These are phyloP conservation scores for Leucocoprinus birnbaumii DNA, from an alignment of 768 basidiomycete species.

Conservation along the genomic window DNA sequence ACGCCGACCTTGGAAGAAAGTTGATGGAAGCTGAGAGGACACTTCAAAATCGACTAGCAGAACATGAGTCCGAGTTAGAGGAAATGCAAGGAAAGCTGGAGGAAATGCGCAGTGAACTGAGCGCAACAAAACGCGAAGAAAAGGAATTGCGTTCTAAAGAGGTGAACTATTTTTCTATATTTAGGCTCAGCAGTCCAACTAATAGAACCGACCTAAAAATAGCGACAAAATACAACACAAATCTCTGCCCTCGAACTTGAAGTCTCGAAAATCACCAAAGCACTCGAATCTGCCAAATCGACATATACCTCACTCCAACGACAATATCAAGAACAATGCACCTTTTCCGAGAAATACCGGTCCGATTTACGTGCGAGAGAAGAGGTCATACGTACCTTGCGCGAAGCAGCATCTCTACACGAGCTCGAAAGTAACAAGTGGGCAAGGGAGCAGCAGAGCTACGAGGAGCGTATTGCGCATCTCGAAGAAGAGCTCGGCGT, in stretches of 20 bases:
- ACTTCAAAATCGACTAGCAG: slow-evolving; percentile 59
- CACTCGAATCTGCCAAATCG: slow-evolving; percentile 67
- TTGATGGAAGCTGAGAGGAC: slow-evolving; percentile 72
- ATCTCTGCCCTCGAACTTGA: slow-evolving; percentile 75
- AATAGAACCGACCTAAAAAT: not conserved
- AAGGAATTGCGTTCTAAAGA: slow-evolving; percentile 90
- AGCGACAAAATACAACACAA: slow-evolving; percentile 66
- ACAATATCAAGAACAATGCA: slow-evolving; percentile 89
- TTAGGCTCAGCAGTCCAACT: too few relatives aligned
- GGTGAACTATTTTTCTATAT: slow-evolving; percentile 32
- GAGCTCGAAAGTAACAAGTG: slow-evolving; percentile 67
- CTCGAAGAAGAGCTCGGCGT: slow-evolving; percentile 72
- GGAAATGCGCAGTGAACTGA: slow-evolving; percentile 74
- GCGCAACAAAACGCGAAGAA: slow-evolving; percentile 82
- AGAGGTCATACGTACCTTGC: slow-evolving; percentile 62
- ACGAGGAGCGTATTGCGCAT: slow-evolving; percentile 65
- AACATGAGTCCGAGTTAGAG: slow-evolving; percentile 82
- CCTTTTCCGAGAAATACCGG: slow-evolving; percentile 76
- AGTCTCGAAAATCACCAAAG: slow-evolving; percentile 70
- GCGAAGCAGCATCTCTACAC: slow-evolving; percentile 57
- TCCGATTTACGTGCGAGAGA: slow-evolving; percentile 74
- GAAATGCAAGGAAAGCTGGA: slow-evolving; percentile 78
- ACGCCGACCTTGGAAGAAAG: slow-evolving; percentile 73
- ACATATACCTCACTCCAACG: slow-evolving; percentile 78
- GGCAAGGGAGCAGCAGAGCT: slow-evolving; percentile 40